phyloP scores from a whole-genome alignment of 495 filamentous ascomycete species.

The Talaromyces trachyspermus region DNA sequence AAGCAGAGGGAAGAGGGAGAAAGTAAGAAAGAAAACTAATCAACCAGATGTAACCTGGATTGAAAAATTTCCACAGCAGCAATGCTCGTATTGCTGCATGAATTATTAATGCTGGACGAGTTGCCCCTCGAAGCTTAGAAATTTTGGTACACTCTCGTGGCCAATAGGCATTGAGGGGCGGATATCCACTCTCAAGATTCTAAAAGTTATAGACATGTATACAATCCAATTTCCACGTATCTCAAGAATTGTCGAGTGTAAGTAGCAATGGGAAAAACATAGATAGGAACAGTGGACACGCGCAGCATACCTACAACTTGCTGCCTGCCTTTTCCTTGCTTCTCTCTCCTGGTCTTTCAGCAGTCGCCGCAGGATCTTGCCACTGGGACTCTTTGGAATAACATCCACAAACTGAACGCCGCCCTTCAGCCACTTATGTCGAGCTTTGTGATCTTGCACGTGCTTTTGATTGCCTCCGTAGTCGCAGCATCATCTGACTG shows the following conservation, averaged over 20 bases:
- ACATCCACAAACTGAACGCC: constrained; percentile 69
- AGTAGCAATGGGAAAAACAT: neutral
- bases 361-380: constrained; percentile 81
- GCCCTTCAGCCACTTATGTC: constrained; percentile 85
- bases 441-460: constrained; percentile 75
- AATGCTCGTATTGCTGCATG: neutral
- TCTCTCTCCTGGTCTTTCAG: constrained; percentile 76
- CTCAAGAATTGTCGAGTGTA: too few species aligned
- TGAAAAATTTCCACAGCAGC: neutral
- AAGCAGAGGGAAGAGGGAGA: too few species aligned
- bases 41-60: neutral
- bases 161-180: neutral
- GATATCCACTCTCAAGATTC: constrained; percentile 6
- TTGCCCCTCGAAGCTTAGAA: constrained; percentile 9
- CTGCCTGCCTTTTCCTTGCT: constrained; percentile 54
- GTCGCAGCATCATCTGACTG: constrained; percentile 53
- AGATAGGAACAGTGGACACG: too few species aligned
- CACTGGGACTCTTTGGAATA: constrained; percentile 85
- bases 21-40: too few species aligned
- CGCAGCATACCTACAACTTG: constrained; percentile 39
- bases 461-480: constrained; percentile 61
- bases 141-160: constrained; percentile 1
- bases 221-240: neutral
- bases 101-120: constrained; percentile 2
- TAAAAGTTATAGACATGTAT: too few species aligned